Evolutionary conservation across 2,329 filamentous ascomycete genomes (phyloP), one percentile per base, ranked within the genome.

Genomic region (Domatiomyces catenatus): DNA sequence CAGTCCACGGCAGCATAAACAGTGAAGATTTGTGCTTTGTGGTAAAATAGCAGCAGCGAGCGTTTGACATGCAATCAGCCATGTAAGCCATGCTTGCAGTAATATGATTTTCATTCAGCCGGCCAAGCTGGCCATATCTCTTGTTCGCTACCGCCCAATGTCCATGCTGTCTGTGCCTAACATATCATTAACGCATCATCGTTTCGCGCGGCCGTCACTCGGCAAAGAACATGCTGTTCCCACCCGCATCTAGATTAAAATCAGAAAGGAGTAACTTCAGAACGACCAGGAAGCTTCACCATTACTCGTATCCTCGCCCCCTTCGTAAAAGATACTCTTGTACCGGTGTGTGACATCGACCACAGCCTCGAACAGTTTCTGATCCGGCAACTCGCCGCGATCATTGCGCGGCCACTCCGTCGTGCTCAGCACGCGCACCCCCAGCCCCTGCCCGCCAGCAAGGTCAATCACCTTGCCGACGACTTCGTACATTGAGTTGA

Each of bases 261-360:
- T 39, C 10, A 39, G 32, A 8, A 8, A 4, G 32, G 1, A 15
- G 15, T 39, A 39, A 39, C 10, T 15, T 15, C 32, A 39, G 15
- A 15, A 39, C 2, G 12, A 15, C 22, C 22, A 36, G 15, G 15
- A 39, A 39, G 12, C 19, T 4, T 56, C 54, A 15, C 46, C 50
- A 32, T 54, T 49, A 44, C 36, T 19, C 17, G 45, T 47, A 44
- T 42, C 45, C 24, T 19, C n/a, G 10, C 52, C 55, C 12, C 49
- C 51, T 26, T 56, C 57, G 62, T 85, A 88, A 64, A 95, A 95
- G 48, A 96, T 83, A 54, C 80, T 73, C 62, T 83, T 85, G 64
- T 87, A 79, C 47, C 81, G 77, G 68, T 95, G 89, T 32, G 87
- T 92, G 36, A 80, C 82, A 52, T 95, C 85, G 15, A 94, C 89